Percentiles rank a stretch among this genome's conserved stretches.
Conservation (phyloP, 2,329 filamentous ascomycete species). For the Diplodia intermedia region DNA sequence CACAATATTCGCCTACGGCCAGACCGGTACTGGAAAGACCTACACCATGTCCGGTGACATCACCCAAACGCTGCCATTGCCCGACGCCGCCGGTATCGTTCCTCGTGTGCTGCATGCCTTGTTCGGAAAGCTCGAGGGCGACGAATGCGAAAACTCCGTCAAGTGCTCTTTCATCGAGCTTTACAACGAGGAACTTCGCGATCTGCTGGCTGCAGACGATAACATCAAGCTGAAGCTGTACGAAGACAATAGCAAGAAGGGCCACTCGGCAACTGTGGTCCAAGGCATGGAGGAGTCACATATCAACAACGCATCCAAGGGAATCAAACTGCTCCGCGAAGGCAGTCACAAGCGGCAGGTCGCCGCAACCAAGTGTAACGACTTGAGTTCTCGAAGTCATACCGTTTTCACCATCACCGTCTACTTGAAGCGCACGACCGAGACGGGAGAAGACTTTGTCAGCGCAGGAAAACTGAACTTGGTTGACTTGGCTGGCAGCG, state of each 20-base stretch:
- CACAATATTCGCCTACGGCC: conserved; percentile 97
- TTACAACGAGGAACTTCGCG: conserved; percentile 96
- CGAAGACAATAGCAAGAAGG: conserved; percentile 86
- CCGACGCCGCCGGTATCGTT: conserved; percentile 93
- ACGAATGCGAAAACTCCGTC: conserved; percentile 81
- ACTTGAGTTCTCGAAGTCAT: conserved; percentile 94
- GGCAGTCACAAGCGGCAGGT: conserved; percentile 95
- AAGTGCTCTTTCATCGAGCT: conserved; percentile 99
- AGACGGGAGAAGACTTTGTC: conserved; percentile 87
- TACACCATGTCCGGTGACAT: conserved; percentile 99
- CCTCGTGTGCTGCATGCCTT: conserved; percentile 87
- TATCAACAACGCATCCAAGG: conserved; percentile 82
- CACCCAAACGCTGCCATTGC: conserved; percentile 85
- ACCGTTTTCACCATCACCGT: conserved; percentile 97
- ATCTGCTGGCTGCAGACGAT: conserved; percentile 84
- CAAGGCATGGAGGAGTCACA: conserved; percentile 98
- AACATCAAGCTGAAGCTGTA: conserved; percentile 90
- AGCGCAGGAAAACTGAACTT: conserved; percentile 93
- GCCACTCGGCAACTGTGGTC: conserved; percentile 83
- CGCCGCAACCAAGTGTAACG: conserved; percentile 99
- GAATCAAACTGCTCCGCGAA: conserved; percentile 85
- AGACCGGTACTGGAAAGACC: conserved; percentile 97
- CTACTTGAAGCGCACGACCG: conserved; percentile 80
- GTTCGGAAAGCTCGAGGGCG: conserved; percentile 81
- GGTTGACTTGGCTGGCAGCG: conserved; percentile 94